phyloP scores from a whole-genome alignment of 2,329 filamentous ascomycete species.

The Raffaelea arxii region DNA sequence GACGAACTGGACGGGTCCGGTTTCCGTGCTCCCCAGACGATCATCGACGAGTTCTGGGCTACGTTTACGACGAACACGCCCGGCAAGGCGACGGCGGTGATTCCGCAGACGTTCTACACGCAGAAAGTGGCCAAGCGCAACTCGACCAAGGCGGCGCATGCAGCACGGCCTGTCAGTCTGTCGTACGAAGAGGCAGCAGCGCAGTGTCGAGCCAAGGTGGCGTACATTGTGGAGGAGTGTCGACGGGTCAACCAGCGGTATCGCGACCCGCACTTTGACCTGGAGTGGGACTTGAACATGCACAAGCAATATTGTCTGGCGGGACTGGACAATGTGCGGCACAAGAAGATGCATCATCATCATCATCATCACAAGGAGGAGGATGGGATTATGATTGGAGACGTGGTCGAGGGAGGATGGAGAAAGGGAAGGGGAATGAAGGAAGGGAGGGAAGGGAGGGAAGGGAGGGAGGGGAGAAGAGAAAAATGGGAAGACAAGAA shows the following conservation, averaged over 20 bases:
- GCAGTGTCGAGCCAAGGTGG: constrained; percentile 56
- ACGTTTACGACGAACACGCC: constrained; percentile 62
- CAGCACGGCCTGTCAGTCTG: background rate
- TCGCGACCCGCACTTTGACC: constrained; percentile 76
- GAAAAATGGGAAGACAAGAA: too few relatives aligned
- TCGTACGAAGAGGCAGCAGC: constrained; percentile 65
- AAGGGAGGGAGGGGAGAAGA: too few relatives aligned
- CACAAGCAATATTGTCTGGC: constrained; percentile 40
- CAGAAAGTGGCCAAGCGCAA: constrained; percentile 26
- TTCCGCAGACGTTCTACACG: constrained; percentile 59
- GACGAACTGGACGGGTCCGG: background rate
- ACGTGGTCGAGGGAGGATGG: too few relatives aligned
- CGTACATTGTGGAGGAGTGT: constrained; percentile 55
- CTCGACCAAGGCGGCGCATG: background rate
- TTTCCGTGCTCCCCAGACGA: constrained; percentile 46
- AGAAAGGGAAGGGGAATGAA: too few relatives aligned
- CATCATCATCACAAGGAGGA: background rate
- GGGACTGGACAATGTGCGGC: constrained; percentile 8
- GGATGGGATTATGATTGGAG: background rate
- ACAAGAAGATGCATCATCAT: constrained; percentile 1
- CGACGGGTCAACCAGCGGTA: constrained; percentile 76
- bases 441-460: too few relatives aligned
- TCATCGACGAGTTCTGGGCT: constrained; percentile 63
- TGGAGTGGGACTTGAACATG: constrained; percentile 65
- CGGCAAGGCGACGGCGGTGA: constrained; percentile 63